A percentile compares a stretch with the other conserved stretches of the same genome.
These are phyloP conservation scores for Ampelocalamus luodianensis DNA, from an alignment of 176 grass and related monocot genomes.

Conservation along the genomic window DNA sequence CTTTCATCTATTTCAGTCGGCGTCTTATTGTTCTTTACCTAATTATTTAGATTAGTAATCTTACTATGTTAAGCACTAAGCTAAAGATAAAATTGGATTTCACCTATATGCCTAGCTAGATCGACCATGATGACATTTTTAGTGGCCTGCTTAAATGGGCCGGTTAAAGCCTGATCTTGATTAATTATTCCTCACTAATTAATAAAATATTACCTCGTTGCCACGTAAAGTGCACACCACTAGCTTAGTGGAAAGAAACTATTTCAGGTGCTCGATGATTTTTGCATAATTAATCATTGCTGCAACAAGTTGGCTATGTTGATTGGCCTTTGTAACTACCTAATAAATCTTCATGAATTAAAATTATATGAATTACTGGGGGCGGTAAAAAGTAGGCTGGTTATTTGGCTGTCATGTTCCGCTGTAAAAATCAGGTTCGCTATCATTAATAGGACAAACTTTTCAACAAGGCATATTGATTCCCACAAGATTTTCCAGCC, in stretches of 20 bases:
- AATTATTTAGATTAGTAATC: background rate
- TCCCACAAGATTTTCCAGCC: background rate
- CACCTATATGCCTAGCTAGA: background rate
- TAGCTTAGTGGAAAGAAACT: conserved; percentile 31
- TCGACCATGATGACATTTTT: background rate
- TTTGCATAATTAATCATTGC: background rate
- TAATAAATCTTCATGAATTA: background rate
- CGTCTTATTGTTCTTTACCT: background rate
- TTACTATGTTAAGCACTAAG: background rate
- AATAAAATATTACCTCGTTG: background rate
- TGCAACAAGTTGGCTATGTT: background rate
- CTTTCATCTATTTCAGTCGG: background rate
- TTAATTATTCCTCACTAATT: background rate
- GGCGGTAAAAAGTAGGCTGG: background rate
- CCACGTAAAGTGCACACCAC: background rate
- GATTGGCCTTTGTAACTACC: background rate
- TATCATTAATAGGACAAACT: background rate
- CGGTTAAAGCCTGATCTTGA: background rate
- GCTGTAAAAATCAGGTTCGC: background rate
- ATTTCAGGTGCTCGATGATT: conserved; percentile 25
- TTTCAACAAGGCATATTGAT: background rate
- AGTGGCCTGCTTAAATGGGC: background rate
- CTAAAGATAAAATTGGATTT: background rate
- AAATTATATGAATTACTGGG: background rate
- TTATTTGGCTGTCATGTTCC: background rate